These are phyloP conservation scores for Calocera viscosa DNA, from an alignment of 768 basidiomycete genomes.

Conservation along the genomic window DNA sequence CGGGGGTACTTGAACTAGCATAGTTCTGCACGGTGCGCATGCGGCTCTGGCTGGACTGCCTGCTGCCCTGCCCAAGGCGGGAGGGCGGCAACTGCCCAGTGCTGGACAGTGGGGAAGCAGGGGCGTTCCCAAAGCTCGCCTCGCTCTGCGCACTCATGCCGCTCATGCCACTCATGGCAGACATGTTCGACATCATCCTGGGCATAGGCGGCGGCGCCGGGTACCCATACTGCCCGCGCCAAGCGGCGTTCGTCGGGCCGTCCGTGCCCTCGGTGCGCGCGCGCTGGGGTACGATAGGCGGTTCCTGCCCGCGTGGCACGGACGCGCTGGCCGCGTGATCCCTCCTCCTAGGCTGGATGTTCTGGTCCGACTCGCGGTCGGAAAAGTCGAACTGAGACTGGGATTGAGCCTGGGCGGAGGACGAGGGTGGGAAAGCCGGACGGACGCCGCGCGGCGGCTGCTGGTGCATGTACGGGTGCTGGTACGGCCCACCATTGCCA, in stretches of 20 bases:
- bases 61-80: neutral
- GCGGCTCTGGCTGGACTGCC: neutral
- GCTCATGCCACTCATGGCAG: conserved; percentile 10
- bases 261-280: conserved; percentile 47
- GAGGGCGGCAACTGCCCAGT: neutral
- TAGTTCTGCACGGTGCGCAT: conserved; percentile 5
- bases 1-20: neutral
- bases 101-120: neutral
- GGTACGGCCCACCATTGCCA: neutral
- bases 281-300: conserved; percentile 41
- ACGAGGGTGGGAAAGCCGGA: neutral
- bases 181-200: conserved; percentile 24
- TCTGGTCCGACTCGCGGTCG: neutral
- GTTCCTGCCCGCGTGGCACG: conserved; percentile 8
- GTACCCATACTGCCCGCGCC: neutral
- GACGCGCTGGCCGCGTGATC: conserved; percentile 1
- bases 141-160: neutral
- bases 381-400: neutral
- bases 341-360: neutral
- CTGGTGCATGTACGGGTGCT: conserved; percentile 1
- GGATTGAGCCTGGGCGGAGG: neutral
- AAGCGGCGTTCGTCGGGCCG: neutral
- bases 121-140: conserved; percentile 4
- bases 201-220: conserved; percentile 21
- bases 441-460: neutral